Percentiles rank a stretch among this genome's conserved stretches.
These are phyloP conservation scores for Solanum commersonii DNA, from an alignment of 257 asterid genomes.

Conservation along the genomic window DNA sequence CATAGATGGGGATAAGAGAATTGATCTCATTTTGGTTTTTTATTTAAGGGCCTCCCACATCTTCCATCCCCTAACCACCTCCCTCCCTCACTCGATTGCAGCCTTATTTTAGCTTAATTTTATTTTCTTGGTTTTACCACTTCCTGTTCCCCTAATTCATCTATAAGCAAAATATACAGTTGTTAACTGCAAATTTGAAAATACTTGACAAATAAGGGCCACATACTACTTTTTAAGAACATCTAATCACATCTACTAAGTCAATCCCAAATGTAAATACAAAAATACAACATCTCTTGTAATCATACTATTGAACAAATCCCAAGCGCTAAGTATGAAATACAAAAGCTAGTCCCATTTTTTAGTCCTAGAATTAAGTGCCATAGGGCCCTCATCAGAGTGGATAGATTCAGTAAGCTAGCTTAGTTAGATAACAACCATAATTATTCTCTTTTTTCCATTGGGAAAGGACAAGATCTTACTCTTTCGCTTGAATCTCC, in stretches of 20 bases:
- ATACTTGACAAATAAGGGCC: neutral
- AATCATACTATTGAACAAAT: neutral
- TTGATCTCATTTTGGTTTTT: neutral
- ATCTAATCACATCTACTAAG: neutral
- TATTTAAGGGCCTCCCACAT: neutral
- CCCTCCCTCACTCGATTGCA: neutral
- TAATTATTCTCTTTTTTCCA: neutral
- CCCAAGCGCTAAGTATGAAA: neutral
- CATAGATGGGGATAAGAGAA: neutral
- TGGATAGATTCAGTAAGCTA: neutral
- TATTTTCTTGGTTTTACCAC: neutral
- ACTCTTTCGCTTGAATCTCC: conserved; percentile 35
- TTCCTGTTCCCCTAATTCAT: neutral
- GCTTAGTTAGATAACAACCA: neutral
- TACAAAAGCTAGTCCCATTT: neutral
- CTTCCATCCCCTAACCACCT: neutral
- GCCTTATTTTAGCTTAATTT: neutral
- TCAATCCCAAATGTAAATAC: neutral
- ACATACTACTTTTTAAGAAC: neutral
- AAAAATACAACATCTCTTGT: neutral
- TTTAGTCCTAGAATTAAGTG: neutral
- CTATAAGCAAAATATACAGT: neutral
- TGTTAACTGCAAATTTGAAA: neutral
- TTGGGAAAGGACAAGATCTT: neutral
- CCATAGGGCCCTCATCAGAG: neutral